Evolutionary conservation across 805 yeast genomes (phyloP), one percentile per base, ranked within the genome.

Genomic region (Candida ascalaphidarum): DNA sequence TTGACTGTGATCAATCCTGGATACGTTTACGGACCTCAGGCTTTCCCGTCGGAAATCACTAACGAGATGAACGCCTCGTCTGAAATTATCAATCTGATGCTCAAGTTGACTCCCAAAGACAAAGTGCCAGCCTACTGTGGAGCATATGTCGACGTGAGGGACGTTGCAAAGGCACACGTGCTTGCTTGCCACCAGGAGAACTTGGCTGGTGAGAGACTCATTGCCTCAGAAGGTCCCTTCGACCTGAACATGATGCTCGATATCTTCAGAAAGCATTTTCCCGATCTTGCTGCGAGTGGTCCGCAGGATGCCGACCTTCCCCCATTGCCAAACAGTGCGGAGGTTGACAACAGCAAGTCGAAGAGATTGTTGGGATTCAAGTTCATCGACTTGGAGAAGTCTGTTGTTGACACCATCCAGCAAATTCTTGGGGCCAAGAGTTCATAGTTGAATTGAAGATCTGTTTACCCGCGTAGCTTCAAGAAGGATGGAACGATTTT

Each of bases 371-470:
- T 54, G 25, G 52, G 51, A 3, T 46, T 41, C 28, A 38, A 37
- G 14, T 42, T 43, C 27, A 42, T 33, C 13, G 31, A 37, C 9
- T 41, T 54, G 32, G 44, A 50, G 31, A 34, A 38, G 14, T 37
- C 50, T 10, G 45, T 54, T 3, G 40, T 36, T 11, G 58, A 54
- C 32, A 36, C 53, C 4, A 37, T 45, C 15, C 29, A 36, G 11
- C 59, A 52, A 34, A 35, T 44, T n/a, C n/a, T n/a, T n/a, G n/a
- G n/a, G n/a, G n/a, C n/a, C n/a, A n/a, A n/a, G n/a, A n/a, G n/a
- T 21, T 27, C n/a, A n/a, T n/a, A n/a, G n/a, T n/a, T n/a, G n/a
- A n/a, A n/a, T n/a, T n/a, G n/a, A n/a, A n/a, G n/a, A n/a, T n/a
- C n/a, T n/a, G n/a, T n/a, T n/a, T n/a, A n/a, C n/a, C n/a, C n/a